These are phyloP conservation scores for Pseudogymnoascus sp. DNA, from an alignment of 2,329 filamentous ascomycete genomes.

Conservation along the genomic window DNA sequence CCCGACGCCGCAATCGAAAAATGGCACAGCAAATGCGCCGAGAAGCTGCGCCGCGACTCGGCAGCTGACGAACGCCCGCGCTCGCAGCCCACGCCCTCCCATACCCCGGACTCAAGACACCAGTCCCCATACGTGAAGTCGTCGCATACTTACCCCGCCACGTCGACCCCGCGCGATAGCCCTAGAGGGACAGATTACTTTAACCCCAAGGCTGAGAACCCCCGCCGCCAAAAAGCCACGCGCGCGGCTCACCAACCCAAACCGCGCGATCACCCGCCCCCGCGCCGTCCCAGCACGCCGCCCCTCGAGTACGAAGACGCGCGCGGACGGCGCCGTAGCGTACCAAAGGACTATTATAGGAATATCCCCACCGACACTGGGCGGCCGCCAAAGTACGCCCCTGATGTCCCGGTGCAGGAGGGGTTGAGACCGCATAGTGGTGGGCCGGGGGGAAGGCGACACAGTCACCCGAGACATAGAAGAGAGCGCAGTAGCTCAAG, in stretches of 20 bases:
- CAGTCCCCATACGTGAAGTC: background rate
- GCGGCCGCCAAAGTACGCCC: background rate
- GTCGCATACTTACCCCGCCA: background rate
- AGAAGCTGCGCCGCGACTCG: slow-evolving; percentile 58
- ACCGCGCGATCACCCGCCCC: background rate
- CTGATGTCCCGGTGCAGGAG: background rate
- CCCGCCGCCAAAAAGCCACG: slow-evolving; percentile 11
- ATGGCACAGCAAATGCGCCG: slow-evolving; percentile 76
- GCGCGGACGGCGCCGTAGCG: background rate
- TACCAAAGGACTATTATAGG: background rate
- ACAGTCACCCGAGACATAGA: background rate
- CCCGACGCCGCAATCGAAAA: slow-evolving; percentile 72
- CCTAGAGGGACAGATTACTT: slow-evolving; percentile 15
- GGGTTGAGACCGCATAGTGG: background rate
- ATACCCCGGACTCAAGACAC: slow-evolving; percentile 15
- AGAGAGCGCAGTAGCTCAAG: background rate
- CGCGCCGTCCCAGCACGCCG: background rate
- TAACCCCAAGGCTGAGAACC: background rate
- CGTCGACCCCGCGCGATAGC: background rate
- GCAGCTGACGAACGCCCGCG: slow-evolving; percentile 10
- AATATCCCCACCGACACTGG: background rate
- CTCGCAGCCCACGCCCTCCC: background rate
- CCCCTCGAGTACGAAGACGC: background rate
- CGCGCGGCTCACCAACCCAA: background rate
- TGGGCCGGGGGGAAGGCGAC: background rate